Evolutionary conservation across 768 basidiomycete species (phyloP), one percentile per base, ranked within the genome.

Genomic region (Boletus subparvulus): DNA sequence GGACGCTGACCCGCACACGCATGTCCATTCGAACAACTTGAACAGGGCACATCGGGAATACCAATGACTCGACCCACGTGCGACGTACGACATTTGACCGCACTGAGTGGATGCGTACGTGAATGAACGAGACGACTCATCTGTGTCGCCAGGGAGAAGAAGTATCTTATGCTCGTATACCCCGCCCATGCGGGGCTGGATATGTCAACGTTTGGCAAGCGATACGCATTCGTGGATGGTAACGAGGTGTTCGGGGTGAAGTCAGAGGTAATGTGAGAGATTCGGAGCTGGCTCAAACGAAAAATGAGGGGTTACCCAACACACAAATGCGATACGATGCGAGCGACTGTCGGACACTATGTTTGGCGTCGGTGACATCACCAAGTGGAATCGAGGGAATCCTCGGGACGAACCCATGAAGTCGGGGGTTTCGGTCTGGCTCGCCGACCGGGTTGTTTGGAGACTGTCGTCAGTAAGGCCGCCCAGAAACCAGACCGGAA

Each of bases 171-270:
- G 39, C n/a, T 12, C n/a, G 9, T 14, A 48, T 58, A 39, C 32
- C 55, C n/a, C 11, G 17, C 11, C 21, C 8, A 9, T 30, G 17
- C 4, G 7, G 12, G 30, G 7, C 11, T n/a, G 17, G 28, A 67
- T 16, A 48, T 49, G 6, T 8, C 47, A 32, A 14, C 45, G 40
- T 12, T 60, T 43, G 73, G 75, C 24, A 66, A 73, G 59, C 65
- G 61, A 57, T 78, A 80, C 52, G 78, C 67, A 9, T 75, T 73
- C 41, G 60, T 76, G 19, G 66, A 71, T 12, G 68, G 73, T 14
- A 21, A 39, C 14, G 59, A 58, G 14, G 47, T 58, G 28, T 14
- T 62, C 30, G 44, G 43, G 32, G 51, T 51, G 24, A 47, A 47
- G 6, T 55, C 55, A 12, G 52, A 46, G 24, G 53, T 19, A 6